Base-by-base conservation (phyloP, 139 green algal genomes). In the Zygnema circumcarinatum region DNA sequence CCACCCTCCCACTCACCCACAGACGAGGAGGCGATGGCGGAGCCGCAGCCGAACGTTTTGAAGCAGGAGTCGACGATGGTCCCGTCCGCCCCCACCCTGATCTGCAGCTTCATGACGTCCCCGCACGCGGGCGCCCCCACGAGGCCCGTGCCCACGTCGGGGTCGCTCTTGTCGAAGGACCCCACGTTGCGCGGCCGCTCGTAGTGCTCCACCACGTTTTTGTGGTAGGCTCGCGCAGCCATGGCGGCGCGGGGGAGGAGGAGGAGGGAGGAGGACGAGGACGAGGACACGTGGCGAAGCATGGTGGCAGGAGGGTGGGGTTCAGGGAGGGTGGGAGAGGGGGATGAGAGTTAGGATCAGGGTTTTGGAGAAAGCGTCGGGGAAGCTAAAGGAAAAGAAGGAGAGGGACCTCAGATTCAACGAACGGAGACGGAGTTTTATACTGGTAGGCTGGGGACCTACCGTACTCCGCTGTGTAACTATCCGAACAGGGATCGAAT, bases 71-170 rank as follows among this genome's bases (percentile, higher is more conserved):
- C 97, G 29, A 97, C 85, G 79, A 99, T 99, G 91, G 95, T 97
- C 62, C 96, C 96, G 35, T 96, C 62, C 2, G 96, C 95, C 56
- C 98, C 95, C 22, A 91, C 95, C 90, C 93, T 96, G 87, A 99
- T 98, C 90, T 99, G 97, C 76, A 99, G 94, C 94, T 99, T 99
- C 97, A 99, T 99, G 1, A 99, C 97, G 80, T 99, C 97, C n/a
- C 97, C 97, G 76, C 97, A 99, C 2, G 97, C 97, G 21, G 92
- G 92, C 35, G 92, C 92, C 42, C 92, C 92, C 2, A 94, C 92
- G 20, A 94, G 67, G 16, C 90, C 91, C 88, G 88, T 94, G 33
- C 92, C 93, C 0, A 99, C 97, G 87, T 96, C 94, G 29, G 93
- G 90, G 67, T 99, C 97, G 36, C 87, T 94, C 92, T 98, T 98